These are phyloP conservation scores for Phytopythium mirpurense DNA, from an alignment of 352 stramenopile species.

Conservation along the genomic window DNA sequence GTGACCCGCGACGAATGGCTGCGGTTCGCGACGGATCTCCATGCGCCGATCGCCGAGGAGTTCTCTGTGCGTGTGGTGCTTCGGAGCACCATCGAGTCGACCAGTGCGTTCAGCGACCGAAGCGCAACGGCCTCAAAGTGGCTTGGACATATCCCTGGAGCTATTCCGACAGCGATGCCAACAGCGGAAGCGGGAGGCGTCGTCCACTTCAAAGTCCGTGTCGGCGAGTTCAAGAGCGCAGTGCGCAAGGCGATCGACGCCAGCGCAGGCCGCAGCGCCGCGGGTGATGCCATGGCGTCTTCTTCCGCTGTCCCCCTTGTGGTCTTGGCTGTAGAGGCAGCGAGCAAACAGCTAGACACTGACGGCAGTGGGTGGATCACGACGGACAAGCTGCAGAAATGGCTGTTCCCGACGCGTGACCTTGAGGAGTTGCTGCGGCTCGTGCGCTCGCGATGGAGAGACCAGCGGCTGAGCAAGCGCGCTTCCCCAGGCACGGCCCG, in stretches of 20 bases:
- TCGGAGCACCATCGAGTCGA: not conserved
- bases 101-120: not conserved
- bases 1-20: conserved; percentile 51
- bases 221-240: conserved; percentile 50
- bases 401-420: conserved; percentile 52
- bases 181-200: not conserved
- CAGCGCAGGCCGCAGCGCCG: not conserved
- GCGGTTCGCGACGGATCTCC: conserved; percentile 19
- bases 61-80: conserved; percentile 17
- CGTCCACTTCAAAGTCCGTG: conserved; percentile 36
- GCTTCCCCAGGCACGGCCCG: not conserved
- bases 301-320: conserved; percentile 5
- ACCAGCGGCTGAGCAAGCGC: conserved; percentile 6
- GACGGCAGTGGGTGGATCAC: conserved; percentile 69
- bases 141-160: conserved; percentile 42
- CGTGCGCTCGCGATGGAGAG: conserved; percentile 27
- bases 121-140: conserved; percentile 12
- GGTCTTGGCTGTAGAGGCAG: conserved; percentile 2
- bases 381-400: conserved; percentile 39
- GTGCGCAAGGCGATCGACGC: conserved; percentile 20
- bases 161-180: conserved; percentile 11
- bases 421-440: conserved; percentile 52
- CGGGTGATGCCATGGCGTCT: not conserved
- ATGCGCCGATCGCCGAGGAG: conserved; percentile 13
- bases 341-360: conserved; percentile 36